Conservation (phyloP, 352 stramenopile species). For the Globisporangium abappressorium region DNA sequence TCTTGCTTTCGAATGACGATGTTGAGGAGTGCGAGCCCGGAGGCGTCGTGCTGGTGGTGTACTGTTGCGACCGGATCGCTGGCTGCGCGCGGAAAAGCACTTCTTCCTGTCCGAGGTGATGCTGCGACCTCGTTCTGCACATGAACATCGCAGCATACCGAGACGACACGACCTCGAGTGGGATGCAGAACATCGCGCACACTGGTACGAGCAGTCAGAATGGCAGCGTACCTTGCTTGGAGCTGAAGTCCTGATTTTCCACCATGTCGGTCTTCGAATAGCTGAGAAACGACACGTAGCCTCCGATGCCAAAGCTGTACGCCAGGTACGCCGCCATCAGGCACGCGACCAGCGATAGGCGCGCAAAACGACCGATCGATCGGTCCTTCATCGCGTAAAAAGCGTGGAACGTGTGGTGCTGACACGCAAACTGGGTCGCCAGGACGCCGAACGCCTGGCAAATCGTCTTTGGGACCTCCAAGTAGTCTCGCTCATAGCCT, state of each 20-base stretch:
- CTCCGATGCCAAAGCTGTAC: conserved; percentile 41
- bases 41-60: conserved; percentile 10
- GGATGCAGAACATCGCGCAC: conserved; percentile 36
- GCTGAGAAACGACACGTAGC: conserved; percentile 50
- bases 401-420: conserved; percentile 56
- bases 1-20: not conserved
- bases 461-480: conserved; percentile 45
- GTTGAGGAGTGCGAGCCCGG: not conserved
- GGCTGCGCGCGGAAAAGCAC: conserved; percentile 39
- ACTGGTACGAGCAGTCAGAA: conserved; percentile 49
- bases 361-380: conserved; percentile 34
- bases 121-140: conserved; percentile 13
- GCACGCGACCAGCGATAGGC: conserved; percentile 28
- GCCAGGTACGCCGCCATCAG: conserved; percentile 32
- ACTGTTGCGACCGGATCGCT: not conserved
- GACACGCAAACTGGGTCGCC: conserved; percentile 33
- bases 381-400: conserved; percentile 40
- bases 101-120: conserved; percentile 25
- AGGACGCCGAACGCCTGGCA: conserved; percentile 50
- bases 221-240: conserved; percentile 22
- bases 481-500: conserved; percentile 39
- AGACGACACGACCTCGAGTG: conserved; percentile 50
- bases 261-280: conserved; percentile 40
- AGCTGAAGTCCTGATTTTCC: conserved; percentile 44
- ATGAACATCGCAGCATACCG: conserved; percentile 44